Evolutionary conservation across 2,329 filamentous ascomycete genomes (phyloP), one percentile per base, ranked within the genome.

Genomic region (Aspergillus piperis): DNA sequence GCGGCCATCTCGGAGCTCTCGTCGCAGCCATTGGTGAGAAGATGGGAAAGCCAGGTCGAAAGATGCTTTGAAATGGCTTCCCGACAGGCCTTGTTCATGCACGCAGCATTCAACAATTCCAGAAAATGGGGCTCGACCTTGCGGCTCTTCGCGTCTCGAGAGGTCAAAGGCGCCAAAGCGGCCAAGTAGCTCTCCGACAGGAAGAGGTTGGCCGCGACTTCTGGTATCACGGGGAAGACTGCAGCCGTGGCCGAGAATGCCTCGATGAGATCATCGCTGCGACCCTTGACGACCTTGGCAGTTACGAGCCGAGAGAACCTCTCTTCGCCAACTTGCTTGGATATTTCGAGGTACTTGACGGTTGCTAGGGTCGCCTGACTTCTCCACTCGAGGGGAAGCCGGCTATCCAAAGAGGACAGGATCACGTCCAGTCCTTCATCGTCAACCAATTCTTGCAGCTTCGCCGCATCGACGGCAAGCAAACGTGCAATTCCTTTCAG

Each of bases 181-280:
- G 87, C 82, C 49, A 97, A 81, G 70, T 99, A 98, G 3, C 91
- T 91, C 66, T 96, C 91, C 38, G 88, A 92, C 59, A 98, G 84
- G 74, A 99, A 97, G 39, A 98, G 82, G 61, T 87, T 83, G 3
- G 91, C 84, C 2, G 89, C 91, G 47, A 91, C 84, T 58, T 88
- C 85, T 3, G 92, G 90, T 2, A 91, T 87, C 55, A 99, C 85
- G 1, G 95, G 93, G 73, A 99, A 99, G 8, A 96, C 86, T 21
- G 88, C 87, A 2, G 92, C 87, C 5, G 92, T 92, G n/a, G 93
- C 92, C 56, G 93, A 98, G 74, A 97, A 98, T 5, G 93, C 93
- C 53, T 95, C 83, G 57, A 96, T 91, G 66, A 96, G 86, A 75
- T 96, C 91, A 70, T 97, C 93, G 64, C 92, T 91, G 23, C 90